Base-by-base conservation (phyloP, 2,329 filamentous ascomycete genomes). In the Tolypocladium endophyticum region DNA sequence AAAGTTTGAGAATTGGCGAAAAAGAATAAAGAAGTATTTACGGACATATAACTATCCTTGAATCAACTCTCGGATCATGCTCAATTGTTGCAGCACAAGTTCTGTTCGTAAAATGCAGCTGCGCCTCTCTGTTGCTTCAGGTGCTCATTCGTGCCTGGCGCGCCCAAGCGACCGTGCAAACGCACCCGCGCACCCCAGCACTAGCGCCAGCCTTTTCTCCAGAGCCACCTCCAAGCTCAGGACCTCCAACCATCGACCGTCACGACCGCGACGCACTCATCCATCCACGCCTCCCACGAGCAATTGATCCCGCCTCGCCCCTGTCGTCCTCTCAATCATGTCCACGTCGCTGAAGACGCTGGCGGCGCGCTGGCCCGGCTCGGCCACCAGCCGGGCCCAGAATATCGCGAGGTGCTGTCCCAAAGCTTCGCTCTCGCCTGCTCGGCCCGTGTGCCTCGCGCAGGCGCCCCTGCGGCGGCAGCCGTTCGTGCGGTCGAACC, bases 311-410 rank as follows among this genome's bases (percentile, higher is more conserved):
- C 36, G 23, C 36, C 14, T 33, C 18, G 12, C 18, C 20, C 3
- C 36, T 45, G 55, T 11, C 4, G 25, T n/a, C 14, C 20, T 9
- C 5, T 47, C 39, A 28, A 23, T 28, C 25, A 57, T 38, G 47
- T 53, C 56, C 16, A 39, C 41, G 28, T 60, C 70, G 47, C 59
- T 73, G 36, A 73, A 71, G 66, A 65, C 69, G 18, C 63, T 71
- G 54, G 71, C 70, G 62, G 61, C 71, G 66, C 69, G 70, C 64
- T 67, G 68, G 63, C 70, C 66, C 60, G 64, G 63, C 59, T 58
- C 64, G 35, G 60, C 64, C 25, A 55, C 61, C 61, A 59, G 61
- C 63, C 62, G 60, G 56, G 58, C 59, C 56, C 61, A 62, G 53
- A 61, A 63, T 63, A 58, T 71, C 60, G 62, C 66, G 58, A 63